Percentiles rank a stretch among this genome's conserved stretches.
These are phyloP conservation scores for Phlebopus sp. DNA, from an alignment of 1,284 basidiomycete genomes.

Conservation along the genomic window DNA sequence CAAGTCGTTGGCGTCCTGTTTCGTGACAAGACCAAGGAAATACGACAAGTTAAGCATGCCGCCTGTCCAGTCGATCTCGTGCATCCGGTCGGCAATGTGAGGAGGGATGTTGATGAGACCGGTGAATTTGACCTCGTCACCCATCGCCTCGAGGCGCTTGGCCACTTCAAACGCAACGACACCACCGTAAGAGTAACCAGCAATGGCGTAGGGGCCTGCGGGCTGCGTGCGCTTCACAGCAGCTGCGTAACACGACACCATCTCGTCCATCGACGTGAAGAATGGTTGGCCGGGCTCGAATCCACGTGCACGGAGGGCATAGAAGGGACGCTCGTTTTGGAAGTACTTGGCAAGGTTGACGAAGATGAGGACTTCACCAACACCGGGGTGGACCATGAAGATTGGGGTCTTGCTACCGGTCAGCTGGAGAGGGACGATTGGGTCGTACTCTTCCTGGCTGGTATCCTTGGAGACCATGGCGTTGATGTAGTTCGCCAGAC, in stretches of 20 bases:
- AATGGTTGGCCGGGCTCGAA: slow-evolving; percentile 36
- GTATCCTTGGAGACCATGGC: slow-evolving; percentile 12
- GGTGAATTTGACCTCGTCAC: slow-evolving; percentile 39
- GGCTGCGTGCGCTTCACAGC: slow-evolving; percentile 38
- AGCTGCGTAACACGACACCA: slow-evolving; percentile 39
- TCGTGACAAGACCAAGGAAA: slow-evolving; percentile 22
- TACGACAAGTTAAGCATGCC: slow-evolving; percentile 36
- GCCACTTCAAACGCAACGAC: slow-evolving; percentile 47
- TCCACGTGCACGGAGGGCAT: slow-evolving; percentile 40
- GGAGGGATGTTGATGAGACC: slow-evolving; percentile 42
- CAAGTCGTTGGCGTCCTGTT: slow-evolving; percentile 19
- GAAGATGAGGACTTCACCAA: slow-evolving; percentile 42
- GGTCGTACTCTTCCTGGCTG: slow-evolving; percentile 24
- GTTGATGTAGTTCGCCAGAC: slow-evolving; percentile 26
- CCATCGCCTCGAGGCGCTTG: slow-evolving; percentile 37
- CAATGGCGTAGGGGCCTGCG: slow-evolving; percentile 43
- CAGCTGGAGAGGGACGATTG: slow-evolving; percentile 35
- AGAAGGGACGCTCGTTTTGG: slow-evolving; percentile 38
- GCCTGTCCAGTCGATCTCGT: slow-evolving; percentile 38
- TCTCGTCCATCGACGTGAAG: slow-evolving; percentile 38
- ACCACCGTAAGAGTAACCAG: slow-evolving; percentile 50
- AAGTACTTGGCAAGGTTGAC: slow-evolving; percentile 37
- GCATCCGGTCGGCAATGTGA: slow-evolving; percentile 39
- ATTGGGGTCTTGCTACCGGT: slow-evolving; percentile 39
- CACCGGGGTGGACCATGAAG: slow-evolving; percentile 42